Evolutionary conservation across 148 eudicot species (phyloP).

Genomic region (Camellia lanceoleosa): DNA sequence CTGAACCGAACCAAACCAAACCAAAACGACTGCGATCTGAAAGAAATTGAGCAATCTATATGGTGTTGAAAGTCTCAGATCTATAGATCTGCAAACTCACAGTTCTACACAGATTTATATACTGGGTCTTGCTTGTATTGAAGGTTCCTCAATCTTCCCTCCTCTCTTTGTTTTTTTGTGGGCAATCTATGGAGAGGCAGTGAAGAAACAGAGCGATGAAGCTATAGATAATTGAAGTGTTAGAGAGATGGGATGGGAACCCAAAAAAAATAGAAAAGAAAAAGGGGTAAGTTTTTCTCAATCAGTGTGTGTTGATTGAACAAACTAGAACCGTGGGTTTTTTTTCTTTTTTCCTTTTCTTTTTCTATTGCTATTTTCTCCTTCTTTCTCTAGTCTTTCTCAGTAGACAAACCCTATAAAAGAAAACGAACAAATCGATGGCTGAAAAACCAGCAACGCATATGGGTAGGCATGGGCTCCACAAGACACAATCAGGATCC

Average conservation of each 20-base stretch:
- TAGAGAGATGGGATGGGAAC: too few species aligned
- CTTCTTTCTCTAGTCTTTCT: background rate
- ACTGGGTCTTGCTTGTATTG: background rate
- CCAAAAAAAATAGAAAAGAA: background rate
- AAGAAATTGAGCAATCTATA: slow-evolving; percentile 18
- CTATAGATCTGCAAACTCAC: slow-evolving; percentile 43
- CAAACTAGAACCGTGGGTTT: background rate
- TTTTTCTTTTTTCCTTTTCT: too few species aligned
- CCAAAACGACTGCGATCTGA: slow-evolving; percentile 37
- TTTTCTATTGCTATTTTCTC: background rate
- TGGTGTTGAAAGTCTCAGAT: slow-evolving; percentile 29
- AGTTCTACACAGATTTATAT: slow-evolving; percentile 21
- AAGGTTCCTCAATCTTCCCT: background rate
- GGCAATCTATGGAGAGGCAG: background rate
- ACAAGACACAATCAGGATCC: too few species aligned
- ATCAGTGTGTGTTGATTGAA: slow-evolving; percentile 8
- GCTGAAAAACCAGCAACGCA: slow-evolving; percentile 12
- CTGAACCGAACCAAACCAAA: slow-evolving; percentile 17
- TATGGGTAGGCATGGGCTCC: slow-evolving; percentile 1
- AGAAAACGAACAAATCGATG: slow-evolving; percentile 12
- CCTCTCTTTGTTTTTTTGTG: background rate
- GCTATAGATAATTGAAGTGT: background rate
- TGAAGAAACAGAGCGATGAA: background rate
- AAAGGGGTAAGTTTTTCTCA: background rate
- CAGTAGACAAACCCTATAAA: background rate